A percentile compares a stretch with the other conserved stretches of the same genome.
These are phyloP conservation scores for Protomyces arabidopsidicola DNA, from an alignment of 1,139 yeast genomes.

Conservation along the genomic window DNA sequence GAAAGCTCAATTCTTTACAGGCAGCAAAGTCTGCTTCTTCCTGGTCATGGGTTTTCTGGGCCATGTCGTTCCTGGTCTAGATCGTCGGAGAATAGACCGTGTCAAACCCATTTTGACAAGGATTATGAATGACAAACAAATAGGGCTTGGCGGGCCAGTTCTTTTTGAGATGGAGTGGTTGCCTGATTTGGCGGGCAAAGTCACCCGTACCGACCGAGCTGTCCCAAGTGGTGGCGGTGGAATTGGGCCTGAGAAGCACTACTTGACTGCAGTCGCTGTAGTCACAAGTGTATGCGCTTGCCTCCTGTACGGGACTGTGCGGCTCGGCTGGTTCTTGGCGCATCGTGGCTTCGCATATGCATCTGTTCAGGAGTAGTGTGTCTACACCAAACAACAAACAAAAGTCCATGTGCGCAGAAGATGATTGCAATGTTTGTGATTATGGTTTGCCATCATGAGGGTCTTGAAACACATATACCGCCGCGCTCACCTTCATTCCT, in stretches of 20 bases:
- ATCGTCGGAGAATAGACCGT: constrained; percentile 14
- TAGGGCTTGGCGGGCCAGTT: constrained; percentile 19
- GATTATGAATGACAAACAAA: constrained; percentile 8
- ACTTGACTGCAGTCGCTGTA: constrained; percentile 11
- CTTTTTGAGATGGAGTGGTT: constrained; percentile 16
- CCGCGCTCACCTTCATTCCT: too few relatives aligned
- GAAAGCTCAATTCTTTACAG: constrained; percentile 11
- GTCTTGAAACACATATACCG: too few relatives aligned
- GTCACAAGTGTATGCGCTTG: background rate
- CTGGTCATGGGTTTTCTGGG: constrained; percentile 23
- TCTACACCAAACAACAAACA: too few relatives aligned
- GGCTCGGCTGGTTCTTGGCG: background rate
- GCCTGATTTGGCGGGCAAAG: background rate
- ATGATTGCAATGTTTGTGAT: too few relatives aligned
- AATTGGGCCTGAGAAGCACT: constrained; percentile 23
- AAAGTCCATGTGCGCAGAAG: too few relatives aligned
- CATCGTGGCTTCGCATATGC: background rate
- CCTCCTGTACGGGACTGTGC: background rate
- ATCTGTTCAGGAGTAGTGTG: too few relatives aligned
- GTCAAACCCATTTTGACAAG: constrained; percentile 11
- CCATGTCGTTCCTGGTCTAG: constrained; percentile 21
- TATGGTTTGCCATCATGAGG: too few relatives aligned
- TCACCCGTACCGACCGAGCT: background rate
- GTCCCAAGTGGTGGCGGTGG: background rate
- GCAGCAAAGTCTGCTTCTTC: constrained; percentile 21